Evolutionary conservation across 2,329 filamentous ascomycete species (phyloP).

Genomic region (Zopfia rhizophila): DNA sequence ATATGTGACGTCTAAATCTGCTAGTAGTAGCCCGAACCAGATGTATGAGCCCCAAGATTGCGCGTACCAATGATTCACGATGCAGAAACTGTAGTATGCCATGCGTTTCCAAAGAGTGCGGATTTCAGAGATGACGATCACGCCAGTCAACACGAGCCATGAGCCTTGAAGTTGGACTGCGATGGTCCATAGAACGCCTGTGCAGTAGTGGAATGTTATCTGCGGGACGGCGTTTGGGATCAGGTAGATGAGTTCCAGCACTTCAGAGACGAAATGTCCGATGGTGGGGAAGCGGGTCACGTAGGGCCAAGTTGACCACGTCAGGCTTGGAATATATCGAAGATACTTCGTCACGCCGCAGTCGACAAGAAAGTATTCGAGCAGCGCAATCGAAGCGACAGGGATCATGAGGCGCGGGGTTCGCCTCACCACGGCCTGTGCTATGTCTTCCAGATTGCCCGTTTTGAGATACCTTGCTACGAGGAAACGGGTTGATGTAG

Average conservation of each 20-base stretch:
- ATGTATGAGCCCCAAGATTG: conserved; percentile 59
- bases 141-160: conserved; percentile 56
- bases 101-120: conserved; percentile 60
- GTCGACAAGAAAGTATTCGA: conserved; percentile 61
- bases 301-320: conserved; percentile 61
- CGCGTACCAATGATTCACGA: conserved; percentile 60
- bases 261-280: conserved; percentile 56
- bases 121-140: conserved; percentile 57
- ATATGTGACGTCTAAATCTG: conserved; percentile 60
- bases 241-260: conserved; percentile 58
- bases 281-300: conserved; percentile 53
- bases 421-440: conserved; percentile 57
- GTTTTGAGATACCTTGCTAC: conserved; percentile 54
- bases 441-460: conserved; percentile 56
- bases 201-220: conserved; percentile 61
- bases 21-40: conserved; percentile 57
- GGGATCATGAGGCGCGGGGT: conserved; percentile 61
- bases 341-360: conserved; percentile 56
- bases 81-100: conserved; percentile 55
- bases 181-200: conserved; percentile 62
- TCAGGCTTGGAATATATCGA: conserved; percentile 58
- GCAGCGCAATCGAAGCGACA: conserved; percentile 53
- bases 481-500: conserved; percentile 60
- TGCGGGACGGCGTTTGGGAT: conserved; percentile 61
- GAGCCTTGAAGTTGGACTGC: conserved; percentile 61